Percentiles rank a stretch among this genome's conserved stretches.
phyloP scores from a whole-genome alignment of 1,284 basidiomycete genomes.

The Malassezia sympodialis region DNA sequence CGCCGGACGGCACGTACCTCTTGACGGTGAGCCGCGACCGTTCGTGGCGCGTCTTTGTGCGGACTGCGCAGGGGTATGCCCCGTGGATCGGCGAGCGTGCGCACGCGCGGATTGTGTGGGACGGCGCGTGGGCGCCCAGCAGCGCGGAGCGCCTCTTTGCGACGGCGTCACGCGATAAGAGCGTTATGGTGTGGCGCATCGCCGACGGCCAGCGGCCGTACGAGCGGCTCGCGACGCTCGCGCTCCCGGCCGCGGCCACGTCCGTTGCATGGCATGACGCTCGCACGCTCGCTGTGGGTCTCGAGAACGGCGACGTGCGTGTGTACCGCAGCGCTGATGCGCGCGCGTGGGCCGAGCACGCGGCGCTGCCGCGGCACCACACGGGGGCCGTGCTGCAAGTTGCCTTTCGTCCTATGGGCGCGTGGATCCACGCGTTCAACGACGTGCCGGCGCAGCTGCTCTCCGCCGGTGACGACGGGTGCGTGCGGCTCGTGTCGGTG shows the following conservation, averaged over 20 bases:
- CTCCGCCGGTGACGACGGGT: slow-evolving; percentile 30
- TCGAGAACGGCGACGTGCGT: slow-evolving; percentile 84
- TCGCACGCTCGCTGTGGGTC: slow-evolving; percentile 67
- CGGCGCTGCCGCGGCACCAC: slow-evolving; percentile 24
- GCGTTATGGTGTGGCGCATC: slow-evolving; percentile 53
- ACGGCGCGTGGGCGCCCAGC: slow-evolving; percentile 70
- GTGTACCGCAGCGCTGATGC: slow-evolving; percentile 52
- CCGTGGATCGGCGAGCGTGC: slow-evolving; percentile 56
- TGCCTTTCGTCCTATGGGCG: slow-evolving; percentile 29
- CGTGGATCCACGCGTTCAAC: slow-evolving; percentile 22
- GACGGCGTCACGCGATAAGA: slow-evolving; percentile 90
- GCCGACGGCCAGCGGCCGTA: slow-evolving; percentile 17
- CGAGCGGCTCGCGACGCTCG: slow-evolving; percentile 19
- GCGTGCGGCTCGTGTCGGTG: slow-evolving; percentile 22
- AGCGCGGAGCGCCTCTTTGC: slow-evolving; percentile 58
- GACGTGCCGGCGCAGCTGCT: slow-evolving; percentile 19
- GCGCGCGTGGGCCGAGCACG: slow-evolving; percentile 14
- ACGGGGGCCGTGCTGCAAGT: slow-evolving; percentile 34
- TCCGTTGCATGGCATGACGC: slow-evolving; percentile 23
- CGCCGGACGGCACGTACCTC: slow-evolving; percentile 65
- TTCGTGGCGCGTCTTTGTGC: slow-evolving; percentile 74
- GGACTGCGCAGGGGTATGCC: slow-evolving; percentile 19
- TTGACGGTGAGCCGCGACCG: slow-evolving; percentile 82
- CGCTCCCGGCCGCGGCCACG: slow-evolving; percentile 25
- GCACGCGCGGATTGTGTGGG: slow-evolving; percentile 89